Conservation (phyloP, 495 filamentous ascomycete genomes). For the Platismatia glauca region DNA sequence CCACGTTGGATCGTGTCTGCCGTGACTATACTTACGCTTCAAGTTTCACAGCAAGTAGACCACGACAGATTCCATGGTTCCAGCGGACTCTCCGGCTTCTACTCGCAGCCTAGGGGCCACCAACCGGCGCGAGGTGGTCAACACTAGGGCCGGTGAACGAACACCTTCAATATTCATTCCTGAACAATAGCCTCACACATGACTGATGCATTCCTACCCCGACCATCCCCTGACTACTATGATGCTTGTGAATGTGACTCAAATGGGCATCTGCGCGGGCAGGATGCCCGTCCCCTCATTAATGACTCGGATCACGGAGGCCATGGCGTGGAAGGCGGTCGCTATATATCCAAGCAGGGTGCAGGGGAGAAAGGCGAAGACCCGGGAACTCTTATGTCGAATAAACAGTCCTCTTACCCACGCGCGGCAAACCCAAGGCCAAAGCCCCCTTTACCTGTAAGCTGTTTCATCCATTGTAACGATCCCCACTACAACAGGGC, state of each 20-base stretch:
- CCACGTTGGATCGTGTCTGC: not conserved
- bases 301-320: conserved; percentile 7
- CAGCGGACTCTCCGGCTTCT: not conserved
- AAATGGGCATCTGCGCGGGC: conserved; percentile 4
- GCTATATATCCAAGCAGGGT: conserved; percentile 15
- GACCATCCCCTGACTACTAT: conserved; percentile 13
- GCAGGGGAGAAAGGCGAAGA: conserved; percentile 5
- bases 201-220: conserved; percentile 19
- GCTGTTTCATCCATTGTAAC: conserved; percentile 1
- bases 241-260: conserved; percentile 12
- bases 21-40: not conserved
- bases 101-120: not conserved
- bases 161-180: conserved; percentile 16
- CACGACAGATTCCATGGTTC: conserved; percentile 4
- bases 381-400: conserved; percentile 2
- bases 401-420: conserved; percentile 2
- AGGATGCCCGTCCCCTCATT: not conserved
- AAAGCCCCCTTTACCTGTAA: conserved; percentile 12
- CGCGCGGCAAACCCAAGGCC: not conserved
- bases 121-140: not conserved
- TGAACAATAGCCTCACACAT: conserved; percentile 8
- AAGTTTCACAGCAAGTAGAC: conserved; percentile 7
- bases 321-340: conserved; percentile 10
- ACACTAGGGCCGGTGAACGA: not conserved
- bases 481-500: not conserved